These are phyloP conservation scores for Colletotrichum scovillei DNA, from an alignment of 2,329 filamentous ascomycete genomes.

Conservation along the genomic window DNA sequence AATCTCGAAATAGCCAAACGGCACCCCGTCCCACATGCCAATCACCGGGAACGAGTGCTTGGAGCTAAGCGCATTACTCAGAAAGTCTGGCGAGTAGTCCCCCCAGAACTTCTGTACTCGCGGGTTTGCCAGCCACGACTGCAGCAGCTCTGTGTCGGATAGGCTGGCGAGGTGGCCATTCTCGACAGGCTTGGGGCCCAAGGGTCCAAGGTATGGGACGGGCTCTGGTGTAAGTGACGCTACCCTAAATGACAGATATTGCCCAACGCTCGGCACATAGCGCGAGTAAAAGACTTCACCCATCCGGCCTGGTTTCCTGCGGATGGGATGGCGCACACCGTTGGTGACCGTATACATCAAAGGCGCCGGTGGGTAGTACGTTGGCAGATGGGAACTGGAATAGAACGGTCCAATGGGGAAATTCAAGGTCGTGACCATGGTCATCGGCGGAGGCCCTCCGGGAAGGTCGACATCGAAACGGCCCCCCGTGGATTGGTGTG, in stretches of 20 bases:
- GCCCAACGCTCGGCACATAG: conserved; percentile 82
- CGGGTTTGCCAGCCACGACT: conserved; percentile 89
- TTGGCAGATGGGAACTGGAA: conserved; percentile 86
- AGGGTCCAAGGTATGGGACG: conserved; percentile 72
- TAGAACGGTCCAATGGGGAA: conserved; percentile 76
- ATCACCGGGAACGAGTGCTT: conserved; percentile 90
- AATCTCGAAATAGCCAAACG: conserved; percentile 97
- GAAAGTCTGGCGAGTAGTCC: conserved; percentile 71
- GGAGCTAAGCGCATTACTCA: conserved; percentile 72
- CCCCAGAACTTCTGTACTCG: conserved; percentile 91
- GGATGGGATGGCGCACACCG: conserved; percentile 83
- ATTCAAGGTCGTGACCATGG: conserved; percentile 46
- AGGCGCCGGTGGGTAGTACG: conserved; percentile 88
- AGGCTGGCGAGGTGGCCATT: conserved; percentile 55
- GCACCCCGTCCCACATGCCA: conserved; percentile 92
- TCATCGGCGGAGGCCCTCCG: conserved; percentile 50
- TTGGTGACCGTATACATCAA: conserved; percentile 84
- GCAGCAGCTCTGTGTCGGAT: conserved; percentile 71
- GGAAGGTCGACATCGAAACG: conserved; percentile 48
- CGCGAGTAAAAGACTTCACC: conserved; percentile 92
- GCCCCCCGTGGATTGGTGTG: conserved; percentile 42
- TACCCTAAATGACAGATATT: conserved; percentile 90
- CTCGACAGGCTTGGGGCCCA: conserved; percentile 52
- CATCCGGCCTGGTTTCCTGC: conserved; percentile 89
- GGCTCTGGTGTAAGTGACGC: conserved; percentile 76